Evolutionary conservation across 179 eudicot species (phyloP).

Genomic region (Amaranthus tricolor): DNA sequence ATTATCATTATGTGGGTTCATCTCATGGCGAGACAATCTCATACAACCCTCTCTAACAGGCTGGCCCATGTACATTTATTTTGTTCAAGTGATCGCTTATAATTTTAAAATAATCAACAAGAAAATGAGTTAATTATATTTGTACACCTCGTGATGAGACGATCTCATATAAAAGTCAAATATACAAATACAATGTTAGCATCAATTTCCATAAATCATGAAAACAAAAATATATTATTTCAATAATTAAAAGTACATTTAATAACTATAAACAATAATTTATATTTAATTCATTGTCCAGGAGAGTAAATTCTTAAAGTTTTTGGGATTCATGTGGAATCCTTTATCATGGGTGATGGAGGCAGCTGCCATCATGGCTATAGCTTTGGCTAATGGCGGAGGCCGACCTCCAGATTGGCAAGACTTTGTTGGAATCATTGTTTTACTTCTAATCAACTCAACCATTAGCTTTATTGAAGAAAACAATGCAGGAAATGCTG

Average conservation of each 20-base stretch:
- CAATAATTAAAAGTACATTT: neutral
- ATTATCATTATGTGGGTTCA: too few relatives aligned
- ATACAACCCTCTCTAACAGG: too few relatives aligned
- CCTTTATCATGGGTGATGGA: slow-evolving; percentile 99
- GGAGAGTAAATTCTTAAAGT: slow-evolving; percentile 69
- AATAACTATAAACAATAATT: neutral
- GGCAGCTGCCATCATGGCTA: slow-evolving; percentile 83
- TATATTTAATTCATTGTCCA: slow-evolving; percentile 2
- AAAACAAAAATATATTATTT: neutral
- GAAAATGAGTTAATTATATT: too few relatives aligned
- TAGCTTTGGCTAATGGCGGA: slow-evolving; percentile 79
- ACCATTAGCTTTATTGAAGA: slow-evolving; percentile 91
- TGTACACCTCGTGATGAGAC: too few relatives aligned
- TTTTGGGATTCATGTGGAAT: slow-evolving; percentile 94
- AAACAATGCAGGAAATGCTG: slow-evolving; percentile 91
- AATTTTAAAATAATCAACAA: too few relatives aligned
- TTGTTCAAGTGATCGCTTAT: too few relatives aligned
- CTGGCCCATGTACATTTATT: too few relatives aligned
- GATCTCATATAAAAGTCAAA: too few relatives aligned
- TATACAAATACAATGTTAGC: too few relatives aligned
- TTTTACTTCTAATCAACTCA: slow-evolving; percentile 77
- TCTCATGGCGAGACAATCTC: too few relatives aligned
- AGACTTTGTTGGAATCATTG: slow-evolving; percentile 82
- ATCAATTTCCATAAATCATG: neutral
- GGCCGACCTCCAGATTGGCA: slow-evolving; percentile 86